Base-by-base conservation (phyloP, 306 rosid species). In the Prunus fruticosa region DNA sequence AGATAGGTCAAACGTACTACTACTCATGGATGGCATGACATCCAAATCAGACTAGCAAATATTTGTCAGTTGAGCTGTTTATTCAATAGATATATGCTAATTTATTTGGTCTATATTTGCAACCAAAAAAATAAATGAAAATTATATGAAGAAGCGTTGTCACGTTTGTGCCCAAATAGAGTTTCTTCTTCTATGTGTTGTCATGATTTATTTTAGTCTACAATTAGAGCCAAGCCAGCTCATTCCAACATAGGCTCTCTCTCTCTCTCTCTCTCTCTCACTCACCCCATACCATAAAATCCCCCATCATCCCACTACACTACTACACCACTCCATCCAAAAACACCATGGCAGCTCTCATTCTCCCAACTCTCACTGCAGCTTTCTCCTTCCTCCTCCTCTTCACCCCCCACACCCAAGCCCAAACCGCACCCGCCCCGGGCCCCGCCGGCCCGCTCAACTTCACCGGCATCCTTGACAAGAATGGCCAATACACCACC, bases 401-500 rank as follows among this genome's bases (percentile, higher is more conserved):
- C 76, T 38, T 86, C 51, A 16, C 72, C 16, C 68, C 69, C 54
- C 75, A 82, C 2, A 65, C 79, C 32, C 79, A 19, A 2, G 95
- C 90, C 52, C 97, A 88, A 51, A 28, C 81, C 0, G 96, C 91
- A 4, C 90, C 97, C 0, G 89, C 91, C 1, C 89, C 97, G 0
- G 63, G 87, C 2, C 82, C 91, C 0, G 30, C 93, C 0, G 96
- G 89, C 63, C 82, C 86, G 0, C 27, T 83, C 9, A 87, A 94
- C 91, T 67, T 94, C 46, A 90, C 96, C 2, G 91, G 49, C 30
- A 82, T 94, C 71, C 87, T 94, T 0, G 88, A 53, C 9, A 79
- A 90, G 38, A 89, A 66, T 2, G 83, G 91, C n/a, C 98, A 94
- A 54, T 94, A n/a, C 87, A 78, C 30, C 53, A 81, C 76, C 81